These are phyloP conservation scores for Vaccinium vitisidaea DNA, from an alignment of 148 eudicot species.

Conservation along the genomic window DNA sequence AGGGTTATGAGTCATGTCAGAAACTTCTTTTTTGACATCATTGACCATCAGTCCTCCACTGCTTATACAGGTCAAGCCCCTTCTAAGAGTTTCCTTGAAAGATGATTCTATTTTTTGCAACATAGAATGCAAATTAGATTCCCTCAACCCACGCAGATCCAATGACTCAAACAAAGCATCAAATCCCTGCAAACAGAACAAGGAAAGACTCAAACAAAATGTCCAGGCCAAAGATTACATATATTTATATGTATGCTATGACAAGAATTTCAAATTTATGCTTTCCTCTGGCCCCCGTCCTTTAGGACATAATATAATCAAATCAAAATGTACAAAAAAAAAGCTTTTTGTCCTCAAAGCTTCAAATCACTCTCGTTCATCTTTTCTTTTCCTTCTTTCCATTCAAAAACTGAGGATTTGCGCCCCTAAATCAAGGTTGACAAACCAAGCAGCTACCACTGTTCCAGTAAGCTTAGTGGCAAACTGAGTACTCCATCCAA, in stretches of 20 bases:
- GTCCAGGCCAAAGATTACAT: neutral
- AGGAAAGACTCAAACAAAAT: neutral
- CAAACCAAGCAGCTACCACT: constrained; percentile 7
- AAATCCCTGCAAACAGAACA: constrained; percentile 52
- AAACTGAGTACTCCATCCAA: too few relatives aligned
- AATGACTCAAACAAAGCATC: constrained; percentile 68
- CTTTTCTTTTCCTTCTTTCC: neutral
- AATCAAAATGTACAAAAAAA: constrained; percentile 1
- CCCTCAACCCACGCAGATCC: constrained; percentile 82
- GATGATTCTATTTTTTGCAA: constrained; percentile 59
- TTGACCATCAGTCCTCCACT: constrained; percentile 15
- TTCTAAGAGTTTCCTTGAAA: constrained; percentile 57
- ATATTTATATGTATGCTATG: neutral
- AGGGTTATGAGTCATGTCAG: constrained; percentile 28
- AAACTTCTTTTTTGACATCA: constrained; percentile 35
- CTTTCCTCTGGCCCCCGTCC: neutral
- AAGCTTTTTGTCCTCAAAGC: neutral
- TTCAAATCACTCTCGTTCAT: neutral
- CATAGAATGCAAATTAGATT: constrained; percentile 68
- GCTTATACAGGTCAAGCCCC: constrained; percentile 23
- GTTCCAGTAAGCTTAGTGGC: neutral
- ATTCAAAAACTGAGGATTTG: neutral
- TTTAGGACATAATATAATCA: neutral
- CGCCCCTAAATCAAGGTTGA: neutral
- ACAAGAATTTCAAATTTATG: neutral